Evolutionary conservation across 306 rosid genomes (phyloP), one percentile per base, ranked within the genome.

Genomic region (Glycine soja): DNA sequence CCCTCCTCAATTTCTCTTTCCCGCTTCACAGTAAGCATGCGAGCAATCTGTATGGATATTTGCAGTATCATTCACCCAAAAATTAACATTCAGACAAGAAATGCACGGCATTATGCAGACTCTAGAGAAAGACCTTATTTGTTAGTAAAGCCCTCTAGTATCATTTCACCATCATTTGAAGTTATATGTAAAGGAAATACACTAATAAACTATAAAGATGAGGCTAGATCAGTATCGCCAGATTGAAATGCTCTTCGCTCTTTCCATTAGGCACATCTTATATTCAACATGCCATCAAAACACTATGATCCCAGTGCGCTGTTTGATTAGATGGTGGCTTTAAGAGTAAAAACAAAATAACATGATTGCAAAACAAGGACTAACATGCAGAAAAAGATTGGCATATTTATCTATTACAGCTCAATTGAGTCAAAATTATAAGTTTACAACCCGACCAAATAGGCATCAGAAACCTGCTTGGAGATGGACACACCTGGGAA

Each of bases 1-100:
- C 99, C 99, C 75, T 90, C 92, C 77, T 93, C 99, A 4, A 93
- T 54, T 87, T 96, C 97, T 87, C 98, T 89, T 89, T 96, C 99
- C 10, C 97, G 88, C 87, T 85, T 91, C 68, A 93, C 97, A 6
- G 99, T 96, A 30, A 93, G 97, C 97, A 96, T 75, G 43, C 99
- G 97, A 82, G 99, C 94, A 90, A 92, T 51, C 99, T 93, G 77
- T 19, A 46, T 10, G 53, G 18, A 77, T 56, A 65, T 51, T 75
- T 84, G 40, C 45, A 50, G 18, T 70, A 85, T 73, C 80, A 81
- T 72, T 34, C 74, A 72, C 70, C 61, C 79, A 77, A 77, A 77
- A 11, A 68, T 24, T 45, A 66, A 51, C 46, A 76, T 36, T 72
- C 3, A 38, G 45, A 76, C 58, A 47, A 54, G 32, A 64, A 82